Evolutionary conservation across 768 basidiomycete species (phyloP).

Genomic region (Rhodotorula kratochvilovae): DNA sequence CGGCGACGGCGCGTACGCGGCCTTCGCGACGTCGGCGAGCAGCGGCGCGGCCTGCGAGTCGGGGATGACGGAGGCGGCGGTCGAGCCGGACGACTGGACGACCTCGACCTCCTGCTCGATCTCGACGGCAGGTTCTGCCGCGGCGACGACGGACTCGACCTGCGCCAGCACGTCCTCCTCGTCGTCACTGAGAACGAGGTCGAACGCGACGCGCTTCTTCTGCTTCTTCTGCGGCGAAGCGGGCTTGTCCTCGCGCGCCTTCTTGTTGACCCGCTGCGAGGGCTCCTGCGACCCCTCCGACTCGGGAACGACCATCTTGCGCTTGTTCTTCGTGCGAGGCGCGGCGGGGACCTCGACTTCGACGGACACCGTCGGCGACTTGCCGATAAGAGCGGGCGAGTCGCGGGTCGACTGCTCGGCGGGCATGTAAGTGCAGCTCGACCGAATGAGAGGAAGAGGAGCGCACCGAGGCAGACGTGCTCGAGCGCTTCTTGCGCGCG

Average conservation of each 20-base stretch:
- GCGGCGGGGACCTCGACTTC: not conserved
- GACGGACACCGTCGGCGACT: not conserved
- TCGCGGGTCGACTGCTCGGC: not conserved
- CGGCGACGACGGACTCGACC: not conserved
- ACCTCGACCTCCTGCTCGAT: not conserved
- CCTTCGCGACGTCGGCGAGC: not conserved
- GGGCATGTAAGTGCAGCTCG: not conserved
- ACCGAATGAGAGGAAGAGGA: not conserved
- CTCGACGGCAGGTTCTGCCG: not conserved
- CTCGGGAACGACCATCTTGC: conserved; percentile 12
- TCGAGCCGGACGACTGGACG: conserved; percentile 7
- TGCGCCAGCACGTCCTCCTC: not conserved
- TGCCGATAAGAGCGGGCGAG: not conserved
- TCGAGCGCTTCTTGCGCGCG: not conserved
- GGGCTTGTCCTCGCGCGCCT: not conserved
- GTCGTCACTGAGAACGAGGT: not conserved
- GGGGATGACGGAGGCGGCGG: conserved; percentile 11
- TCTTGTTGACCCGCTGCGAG: not conserved
- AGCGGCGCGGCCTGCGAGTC: conserved; percentile 19
- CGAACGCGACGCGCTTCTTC: conserved; percentile 21
- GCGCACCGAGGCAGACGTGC: not conserved
- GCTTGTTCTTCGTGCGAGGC: not conserved
- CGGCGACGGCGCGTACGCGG: not conserved
- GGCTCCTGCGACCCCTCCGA: conserved; percentile 5
- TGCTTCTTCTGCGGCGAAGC: not conserved